Conservation (phyloP, 116 monocot species). For the Trichopus zeylanicus region DNA sequence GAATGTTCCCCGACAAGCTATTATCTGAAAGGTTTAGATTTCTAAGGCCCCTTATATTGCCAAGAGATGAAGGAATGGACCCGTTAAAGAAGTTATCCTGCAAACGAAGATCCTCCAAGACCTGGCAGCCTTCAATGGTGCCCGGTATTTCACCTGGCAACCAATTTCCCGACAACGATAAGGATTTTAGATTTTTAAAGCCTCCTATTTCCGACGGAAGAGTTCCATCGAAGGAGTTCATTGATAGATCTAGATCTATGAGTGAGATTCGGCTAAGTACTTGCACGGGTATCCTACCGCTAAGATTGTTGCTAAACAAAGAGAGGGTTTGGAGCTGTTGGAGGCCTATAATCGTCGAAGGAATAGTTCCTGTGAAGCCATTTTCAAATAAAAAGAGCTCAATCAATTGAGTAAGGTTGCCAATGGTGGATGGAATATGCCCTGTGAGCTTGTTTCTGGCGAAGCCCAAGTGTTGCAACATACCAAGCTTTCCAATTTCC, state of each 20-base stretch:
- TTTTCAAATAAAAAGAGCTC: conserved; percentile 12
- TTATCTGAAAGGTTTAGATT: not conserved
- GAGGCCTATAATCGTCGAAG: conserved; percentile 16
- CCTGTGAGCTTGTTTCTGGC: conserved; percentile 9
- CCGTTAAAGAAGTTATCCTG: not conserved
- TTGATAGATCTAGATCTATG: not conserved
- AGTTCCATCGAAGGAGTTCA: not conserved
- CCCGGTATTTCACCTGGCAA: not conserved
- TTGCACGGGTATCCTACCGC: conserved; percentile 12
- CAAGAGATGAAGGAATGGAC: not conserved
- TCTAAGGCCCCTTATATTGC: not conserved
- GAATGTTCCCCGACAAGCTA: not conserved
- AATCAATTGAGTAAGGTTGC: too few relatives aligned
- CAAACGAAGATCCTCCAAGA: not conserved
- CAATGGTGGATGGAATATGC: too few relatives aligned
- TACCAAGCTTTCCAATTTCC: too few relatives aligned
- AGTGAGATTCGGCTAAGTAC: not conserved
- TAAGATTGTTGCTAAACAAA: conserved; percentile 14
- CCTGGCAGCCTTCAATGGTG: not conserved
- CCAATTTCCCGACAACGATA: not conserved
- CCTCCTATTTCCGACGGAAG: not conserved
- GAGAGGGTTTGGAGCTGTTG: conserved; percentile 7
- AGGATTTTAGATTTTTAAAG: not conserved
- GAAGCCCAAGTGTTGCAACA: conserved; percentile 8
- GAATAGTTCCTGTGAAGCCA: conserved; percentile 19